Evolutionary conservation across 2,329 filamentous ascomycete species (phyloP), one percentile per base, ranked within the genome.

Genomic region (Pseudogymnoascus sp.): DNA sequence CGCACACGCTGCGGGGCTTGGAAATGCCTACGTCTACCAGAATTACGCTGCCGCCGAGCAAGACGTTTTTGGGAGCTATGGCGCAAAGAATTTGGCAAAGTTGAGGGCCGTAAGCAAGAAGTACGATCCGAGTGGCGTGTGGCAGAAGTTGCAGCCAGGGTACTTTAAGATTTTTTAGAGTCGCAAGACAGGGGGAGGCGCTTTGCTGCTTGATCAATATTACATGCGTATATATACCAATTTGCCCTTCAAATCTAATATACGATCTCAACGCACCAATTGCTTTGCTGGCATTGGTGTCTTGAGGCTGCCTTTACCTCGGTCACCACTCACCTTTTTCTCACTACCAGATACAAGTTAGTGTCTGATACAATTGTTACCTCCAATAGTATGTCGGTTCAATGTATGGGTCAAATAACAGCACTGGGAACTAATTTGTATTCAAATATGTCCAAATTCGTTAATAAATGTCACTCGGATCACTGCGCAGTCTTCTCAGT

Each of bases 11-110:
- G 66, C 68, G 6, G 72, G 71, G 0, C 63, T 75, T 0, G 67
- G 73, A 38, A 70, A 75, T 59, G 69, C 70, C 0, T 78, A 71
- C 35, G 62, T 80, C 22, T 77, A 76, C 63, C 66, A 75, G 37
- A 76, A 76, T 60, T 77, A 77, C 60, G 74, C 74, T 2, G 67
- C 71, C 12, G 43, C 62, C 9, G 67, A 68, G 18, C 75, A 77
- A 61, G 63, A 71, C 50, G 71, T 74, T 2, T 68, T 77, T 14
- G 20, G 61, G 12, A 64, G 71, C 3, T 77, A 75, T 60, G 75
- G 75, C 0, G 60, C 65, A 36, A 64, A 68, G 58, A 75, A 73
- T 58, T 59, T 73, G 39, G 62, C 66, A 12, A 70, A 66, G 18
- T 57, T 73, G 60, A 65, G 62, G 50, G 61, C 28, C 12, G 58